Conservation (phyloP, 331 rosid genomes). For the Acacia concinna region DNA sequence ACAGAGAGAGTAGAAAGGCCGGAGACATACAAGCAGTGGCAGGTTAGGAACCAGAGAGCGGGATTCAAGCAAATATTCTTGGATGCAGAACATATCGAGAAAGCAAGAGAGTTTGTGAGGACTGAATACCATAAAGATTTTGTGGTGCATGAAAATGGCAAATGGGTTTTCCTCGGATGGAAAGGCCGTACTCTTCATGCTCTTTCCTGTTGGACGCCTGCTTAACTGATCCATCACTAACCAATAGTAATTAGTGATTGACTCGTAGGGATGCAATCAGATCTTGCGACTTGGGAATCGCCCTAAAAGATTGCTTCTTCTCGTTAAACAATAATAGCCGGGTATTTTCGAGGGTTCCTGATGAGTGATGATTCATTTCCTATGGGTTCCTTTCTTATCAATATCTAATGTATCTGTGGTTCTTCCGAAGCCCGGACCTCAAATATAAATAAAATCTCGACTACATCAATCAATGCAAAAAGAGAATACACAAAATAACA, state of each 20-base stretch:
- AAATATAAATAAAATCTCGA: neutral
- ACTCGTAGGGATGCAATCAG: neutral
- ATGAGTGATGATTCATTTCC: neutral
- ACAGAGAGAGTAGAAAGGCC: constrained; percentile 83
- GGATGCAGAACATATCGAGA: constrained; percentile 45
- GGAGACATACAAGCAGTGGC: constrained; percentile 88
- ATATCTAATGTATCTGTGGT: neutral
- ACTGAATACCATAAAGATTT: constrained; percentile 68
- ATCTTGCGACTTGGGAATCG: neutral
- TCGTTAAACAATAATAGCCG: neutral
- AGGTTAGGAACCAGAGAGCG: constrained; percentile 67
- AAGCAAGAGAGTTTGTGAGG: constrained; percentile 47
- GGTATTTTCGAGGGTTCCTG: neutral
- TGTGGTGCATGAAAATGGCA: constrained; percentile 59
- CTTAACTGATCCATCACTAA: constrained; percentile 31
- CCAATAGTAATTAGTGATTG: neutral
- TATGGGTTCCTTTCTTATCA: neutral
- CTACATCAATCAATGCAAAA: too few species aligned
- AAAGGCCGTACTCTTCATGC: constrained; percentile 67
- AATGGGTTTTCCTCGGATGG: constrained; percentile 86
- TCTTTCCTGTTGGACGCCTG: constrained; percentile 69
- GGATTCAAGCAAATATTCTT: constrained; percentile 63
- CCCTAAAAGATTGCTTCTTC: neutral
- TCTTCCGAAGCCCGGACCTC: neutral
- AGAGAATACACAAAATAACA: neutral